Conservation (phyloP, 768 basidiomycete genomes). For the Pleurotus eryngii region DNA sequence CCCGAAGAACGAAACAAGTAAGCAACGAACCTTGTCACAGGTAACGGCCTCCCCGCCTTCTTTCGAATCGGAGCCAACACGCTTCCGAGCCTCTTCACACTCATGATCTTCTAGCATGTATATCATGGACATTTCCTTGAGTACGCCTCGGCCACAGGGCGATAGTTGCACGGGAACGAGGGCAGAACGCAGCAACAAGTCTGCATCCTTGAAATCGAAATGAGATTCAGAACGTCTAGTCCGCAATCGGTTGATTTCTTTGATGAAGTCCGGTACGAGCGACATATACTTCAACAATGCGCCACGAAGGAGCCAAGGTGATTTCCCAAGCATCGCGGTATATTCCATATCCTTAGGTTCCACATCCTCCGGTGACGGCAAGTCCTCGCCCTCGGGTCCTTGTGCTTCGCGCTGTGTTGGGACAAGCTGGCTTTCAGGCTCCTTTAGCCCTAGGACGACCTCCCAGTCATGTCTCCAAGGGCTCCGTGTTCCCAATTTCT, state of each 20-base stretch:
- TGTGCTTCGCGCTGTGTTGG: slow-evolving; percentile 54
- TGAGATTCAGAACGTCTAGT: slow-evolving; percentile 48
- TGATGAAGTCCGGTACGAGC: slow-evolving; percentile 41
- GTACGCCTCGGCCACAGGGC: slow-evolving; percentile 65
- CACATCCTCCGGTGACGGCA: background rate
- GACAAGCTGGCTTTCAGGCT: slow-evolving; percentile 31
- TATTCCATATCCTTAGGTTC: slow-evolving; percentile 14
- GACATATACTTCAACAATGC: slow-evolving; percentile 20
- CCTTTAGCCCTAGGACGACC: slow-evolving; percentile 53
- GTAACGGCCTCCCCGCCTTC: too few species aligned
- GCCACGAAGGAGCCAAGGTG: slow-evolving; percentile 73
- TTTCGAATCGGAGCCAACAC: too few species aligned
- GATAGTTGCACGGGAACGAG: slow-evolving; percentile 64
- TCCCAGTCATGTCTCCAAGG: slow-evolving; percentile 82
- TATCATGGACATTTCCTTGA: slow-evolving; percentile 71
- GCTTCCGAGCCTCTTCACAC: background rate
- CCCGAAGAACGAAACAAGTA: too few species aligned
- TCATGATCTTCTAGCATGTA: slow-evolving; percentile 61
- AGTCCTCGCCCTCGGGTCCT: slow-evolving; percentile 22
- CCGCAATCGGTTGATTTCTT: slow-evolving; percentile 58
- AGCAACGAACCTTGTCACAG: too few species aligned
- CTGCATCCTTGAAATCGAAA: slow-evolving; percentile 26
- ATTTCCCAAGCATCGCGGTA: background rate
- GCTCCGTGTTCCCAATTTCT: slow-evolving; percentile 57
- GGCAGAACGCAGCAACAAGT: slow-evolving; percentile 53